Evolutionary conservation across 495 filamentous ascomycete species (phyloP).

Genomic region (Penicillium steckii): DNA sequence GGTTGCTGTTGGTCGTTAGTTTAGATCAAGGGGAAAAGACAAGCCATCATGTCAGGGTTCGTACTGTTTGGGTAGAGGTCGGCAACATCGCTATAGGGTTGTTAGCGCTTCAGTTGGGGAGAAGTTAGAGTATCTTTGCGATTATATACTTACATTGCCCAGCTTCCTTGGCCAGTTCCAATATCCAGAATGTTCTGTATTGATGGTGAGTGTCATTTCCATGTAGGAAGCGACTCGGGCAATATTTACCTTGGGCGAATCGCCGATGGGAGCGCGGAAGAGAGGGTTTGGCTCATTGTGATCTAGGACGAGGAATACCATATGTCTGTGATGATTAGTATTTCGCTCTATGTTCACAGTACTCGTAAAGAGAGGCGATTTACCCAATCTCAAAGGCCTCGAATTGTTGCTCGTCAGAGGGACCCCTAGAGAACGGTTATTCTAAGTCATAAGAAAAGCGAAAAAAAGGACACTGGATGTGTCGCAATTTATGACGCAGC

Average conservation of each 20-base stretch:
- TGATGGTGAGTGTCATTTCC: neutral
- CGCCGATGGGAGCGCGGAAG: slow-evolving; percentile 2
- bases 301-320: slow-evolving; percentile 1
- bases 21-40: too few relatives aligned
- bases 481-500: neutral
- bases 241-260: neutral
- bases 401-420: slow-evolving; percentile 16
- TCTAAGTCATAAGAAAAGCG: neutral
- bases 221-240: neutral
- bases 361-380: slow-evolving; percentile 1
- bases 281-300: slow-evolving; percentile 3
- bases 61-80: slow-evolving; percentile 4
- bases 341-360: neutral
- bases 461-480: too few relatives aligned
- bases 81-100: slow-evolving; percentile 5
- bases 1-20: neutral
- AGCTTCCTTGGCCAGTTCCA: slow-evolving; percentile 10
- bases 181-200: slow-evolving; percentile 22
- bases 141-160: slow-evolving; percentile 6
- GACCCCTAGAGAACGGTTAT: neutral
- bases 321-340: neutral
- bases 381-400: slow-evolving; percentile 13
- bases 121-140: neutral
- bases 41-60: too few relatives aligned
- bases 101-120: too few relatives aligned